Evolutionary conservation across 306 rosid species (phyloP).

Genomic region (Boehmeria nivea): DNA sequence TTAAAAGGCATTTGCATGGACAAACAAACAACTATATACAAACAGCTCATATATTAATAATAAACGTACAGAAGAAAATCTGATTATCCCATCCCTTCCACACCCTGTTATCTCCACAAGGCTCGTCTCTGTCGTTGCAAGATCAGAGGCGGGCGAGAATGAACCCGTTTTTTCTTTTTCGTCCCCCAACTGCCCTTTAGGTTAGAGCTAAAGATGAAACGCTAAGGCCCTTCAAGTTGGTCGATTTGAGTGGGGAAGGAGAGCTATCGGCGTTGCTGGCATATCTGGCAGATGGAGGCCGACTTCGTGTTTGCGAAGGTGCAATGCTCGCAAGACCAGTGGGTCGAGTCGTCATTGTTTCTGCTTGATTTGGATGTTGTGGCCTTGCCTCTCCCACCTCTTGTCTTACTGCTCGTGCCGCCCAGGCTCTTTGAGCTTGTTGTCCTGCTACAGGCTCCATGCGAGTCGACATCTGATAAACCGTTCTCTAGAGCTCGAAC

Average conservation of each 20-base stretch:
- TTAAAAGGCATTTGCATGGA: constrained; percentile 14
- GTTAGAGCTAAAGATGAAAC: constrained; percentile 3
- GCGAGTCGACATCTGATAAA: constrained; percentile 39
- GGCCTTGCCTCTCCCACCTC: constrained; percentile 43
- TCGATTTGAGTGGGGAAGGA: too few species aligned
- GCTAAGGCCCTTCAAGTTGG: constrained; percentile 6
- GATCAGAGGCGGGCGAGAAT: constrained; percentile 1
- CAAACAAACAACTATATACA: constrained; percentile 28
- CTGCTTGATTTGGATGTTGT: constrained; percentile 30
- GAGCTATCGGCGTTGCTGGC: constrained; percentile 35
- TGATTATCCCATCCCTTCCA: too few species aligned
- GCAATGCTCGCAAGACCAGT: constrained; percentile 53
- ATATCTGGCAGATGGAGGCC: constrained; percentile 36
- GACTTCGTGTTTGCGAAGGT: constrained; percentile 37
- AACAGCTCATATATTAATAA: too few species aligned
- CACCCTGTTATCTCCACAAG: constrained; percentile 7
- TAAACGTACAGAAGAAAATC: too few species aligned
- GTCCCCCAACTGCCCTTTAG: neutral
- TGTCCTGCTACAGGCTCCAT: constrained; percentile 35
- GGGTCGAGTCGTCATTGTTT: constrained; percentile 32
- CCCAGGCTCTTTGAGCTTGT: constrained; percentile 36
- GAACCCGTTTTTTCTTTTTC: neutral
- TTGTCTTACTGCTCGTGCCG: constrained; percentile 33
- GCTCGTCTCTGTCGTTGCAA: constrained; percentile 5
- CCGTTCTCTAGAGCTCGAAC: constrained; percentile 52